phyloP scores from a whole-genome alignment of 2,329 filamentous ascomycete species.

The Pseudogymnoascus sp. region DNA sequence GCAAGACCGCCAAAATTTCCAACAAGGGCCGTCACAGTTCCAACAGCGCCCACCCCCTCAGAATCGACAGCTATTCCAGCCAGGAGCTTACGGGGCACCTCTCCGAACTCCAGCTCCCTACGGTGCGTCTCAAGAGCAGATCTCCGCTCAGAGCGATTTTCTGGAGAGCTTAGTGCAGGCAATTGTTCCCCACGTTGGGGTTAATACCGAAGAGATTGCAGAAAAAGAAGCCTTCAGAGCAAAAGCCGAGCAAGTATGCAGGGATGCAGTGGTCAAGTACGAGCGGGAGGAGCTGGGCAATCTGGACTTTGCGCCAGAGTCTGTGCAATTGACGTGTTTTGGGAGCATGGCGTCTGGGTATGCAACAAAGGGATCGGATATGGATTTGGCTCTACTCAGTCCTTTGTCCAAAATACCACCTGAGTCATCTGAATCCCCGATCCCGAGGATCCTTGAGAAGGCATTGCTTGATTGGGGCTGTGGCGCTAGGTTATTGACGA shows the following conservation, averaged over 20 bases:
- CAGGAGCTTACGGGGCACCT: constrained; percentile 16
- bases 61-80: constrained; percentile 27
- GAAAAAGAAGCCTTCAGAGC: constrained; percentile 65
- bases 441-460: constrained; percentile 69
- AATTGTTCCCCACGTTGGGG: constrained; percentile 38
- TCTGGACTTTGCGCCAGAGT: constrained; percentile 41
- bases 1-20: neutral
- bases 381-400: constrained; percentile 76
- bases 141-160: constrained; percentile 39
- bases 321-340: constrained; percentile 67
- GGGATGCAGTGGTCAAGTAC: constrained; percentile 45
- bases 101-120: constrained; percentile 1
- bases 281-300: constrained; percentile 38
- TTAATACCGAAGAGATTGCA: constrained; percentile 52
- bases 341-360: constrained; percentile 80
- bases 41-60: constrained; percentile 15
- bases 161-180: constrained; percentile 41
- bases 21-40: neutral
- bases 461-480: constrained; percentile 62
- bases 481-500: constrained; percentile 68
- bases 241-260: constrained; percentile 57
- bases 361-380: constrained; percentile 78
- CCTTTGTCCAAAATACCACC: constrained; percentile 47
- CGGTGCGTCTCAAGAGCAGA: constrained; percentile 32
- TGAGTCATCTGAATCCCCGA: constrained; percentile 47